Percentiles rank a stretch among this genome's conserved stretches.
Evolutionary conservation across 2,329 filamentous ascomycete genomes (phyloP).

Genomic region (Aphanocladium album): DNA sequence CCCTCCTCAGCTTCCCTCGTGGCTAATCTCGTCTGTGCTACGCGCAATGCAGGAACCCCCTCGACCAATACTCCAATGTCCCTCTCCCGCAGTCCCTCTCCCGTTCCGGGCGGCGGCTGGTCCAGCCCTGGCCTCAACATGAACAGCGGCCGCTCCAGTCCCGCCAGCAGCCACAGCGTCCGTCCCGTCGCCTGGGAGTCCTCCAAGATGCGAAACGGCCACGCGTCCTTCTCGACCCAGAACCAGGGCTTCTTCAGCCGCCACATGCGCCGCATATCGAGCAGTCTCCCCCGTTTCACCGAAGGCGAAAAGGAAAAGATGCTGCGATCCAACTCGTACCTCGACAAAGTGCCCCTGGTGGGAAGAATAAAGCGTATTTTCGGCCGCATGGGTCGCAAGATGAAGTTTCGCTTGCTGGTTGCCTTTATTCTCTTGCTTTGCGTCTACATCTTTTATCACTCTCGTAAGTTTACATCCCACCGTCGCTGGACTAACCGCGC

Average conservation of each 20-base stretch:
- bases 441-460: constrained; percentile 63
- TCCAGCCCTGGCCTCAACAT: constrained; percentile 74
- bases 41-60: constrained; percentile 44
- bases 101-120: constrained; percentile 80
- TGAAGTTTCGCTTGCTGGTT: constrained; percentile 59
- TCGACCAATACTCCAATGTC: constrained; percentile 62
- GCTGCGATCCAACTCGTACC: constrained; percentile 52
- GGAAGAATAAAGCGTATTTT: constrained; percentile 42
- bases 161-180: constrained; percentile 48
- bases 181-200: constrained; percentile 73
- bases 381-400: constrained; percentile 55
- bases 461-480: constrained; percentile 53
- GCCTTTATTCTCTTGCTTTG: constrained; percentile 55
- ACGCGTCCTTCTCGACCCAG: constrained; percentile 73
- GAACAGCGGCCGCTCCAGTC: constrained; percentile 66
- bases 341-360: constrained; percentile 40
- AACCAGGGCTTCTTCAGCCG: constrained; percentile 84
- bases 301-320: constrained; percentile 71
- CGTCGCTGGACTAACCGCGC: neutral
- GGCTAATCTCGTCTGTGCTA: constrained; percentile 23
- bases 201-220: constrained; percentile 71
- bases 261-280: constrained; percentile 76
- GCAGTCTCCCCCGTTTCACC: constrained; percentile 70
- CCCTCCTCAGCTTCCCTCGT: neutral
- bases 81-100: constrained; percentile 81